Evolutionary conservation across 495 filamentous ascomycete genomes (phyloP), one percentile per base, ranked within the genome.

Genomic region (Penicillium verhagenii): DNA sequence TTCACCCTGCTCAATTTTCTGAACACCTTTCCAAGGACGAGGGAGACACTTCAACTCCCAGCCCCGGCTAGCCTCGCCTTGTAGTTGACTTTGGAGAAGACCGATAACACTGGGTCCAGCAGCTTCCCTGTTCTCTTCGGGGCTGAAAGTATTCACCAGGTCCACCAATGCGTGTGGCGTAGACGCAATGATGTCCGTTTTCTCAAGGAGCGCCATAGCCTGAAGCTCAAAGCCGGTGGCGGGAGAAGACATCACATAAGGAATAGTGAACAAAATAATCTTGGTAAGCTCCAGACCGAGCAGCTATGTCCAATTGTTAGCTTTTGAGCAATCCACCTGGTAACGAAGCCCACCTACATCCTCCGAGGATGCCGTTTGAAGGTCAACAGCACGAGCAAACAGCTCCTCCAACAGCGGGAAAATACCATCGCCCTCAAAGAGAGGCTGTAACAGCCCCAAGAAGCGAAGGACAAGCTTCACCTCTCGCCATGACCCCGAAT

Each of bases 381-480:
- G 77, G 70, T 95, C 91, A 16, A 89, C 88, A 25, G 92, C 91
- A 39, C 89, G 81, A 10, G 79, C 78, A 63, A 97, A 94, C 6
- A 99, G 77, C 73, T 93, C 88, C 52, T 93, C 86, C 52, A 99
- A 67, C 19, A 96, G 71, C 4, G 86, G 76, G 63, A 94, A 95
- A n/a, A 97, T 78, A 8, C 93, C 94, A 44, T 94, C 87, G 11
- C 85, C 91, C 64, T 91, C 86, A 40, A 92, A 81, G 23, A 92
- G 71, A 47, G 81, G 77, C 67, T 96, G 92, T 50, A 97, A 63
- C 49, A 89, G 90, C 11, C 85, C 92, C 47, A 96, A 64, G 58
- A 97, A 91, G 57, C 95, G 89, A 59, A 97, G 73, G 38, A 92
- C 74, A 33, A 96, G 84, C 79, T 97, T 99, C 56, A 92, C 86